These are phyloP conservation scores for Penicillium coffeae DNA, from an alignment of 495 filamentous ascomycete species.

Conservation along the genomic window DNA sequence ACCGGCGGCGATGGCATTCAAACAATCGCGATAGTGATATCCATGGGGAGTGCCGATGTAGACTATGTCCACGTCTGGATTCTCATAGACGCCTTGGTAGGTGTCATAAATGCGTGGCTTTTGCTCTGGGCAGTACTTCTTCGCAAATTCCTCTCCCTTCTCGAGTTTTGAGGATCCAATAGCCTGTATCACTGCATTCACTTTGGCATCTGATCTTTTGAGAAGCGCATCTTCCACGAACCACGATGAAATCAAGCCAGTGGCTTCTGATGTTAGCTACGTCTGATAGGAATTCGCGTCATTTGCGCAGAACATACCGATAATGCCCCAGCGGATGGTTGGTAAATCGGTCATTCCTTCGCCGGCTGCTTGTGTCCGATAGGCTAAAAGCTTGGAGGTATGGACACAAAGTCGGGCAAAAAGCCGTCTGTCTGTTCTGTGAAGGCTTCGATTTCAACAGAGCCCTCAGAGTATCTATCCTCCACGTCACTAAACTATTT, in stretches of 20 bases:
- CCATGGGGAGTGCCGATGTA: slow-evolving; percentile 44
- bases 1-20: slow-evolving; percentile 38
- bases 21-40: slow-evolving; percentile 35
- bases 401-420: neutral
- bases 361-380: neutral
- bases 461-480: too few species aligned
- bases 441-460: too few species aligned
- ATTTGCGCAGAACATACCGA: too few species aligned
- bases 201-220: slow-evolving; percentile 17
- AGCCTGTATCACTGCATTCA: slow-evolving; percentile 26
- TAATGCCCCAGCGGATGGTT: slow-evolving; percentile 15
- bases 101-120: slow-evolving; percentile 23
- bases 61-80: slow-evolving; percentile 39
- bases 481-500: too few species aligned
- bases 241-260: slow-evolving; percentile 25
- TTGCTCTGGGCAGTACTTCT: slow-evolving; percentile 10
- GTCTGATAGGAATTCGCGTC: neutral
- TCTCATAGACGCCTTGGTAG: slow-evolving; percentile 29
- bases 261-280: slow-evolving; percentile 4
- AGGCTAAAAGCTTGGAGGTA: neutral
- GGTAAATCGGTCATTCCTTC: slow-evolving; percentile 2
- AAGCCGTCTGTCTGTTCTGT: neutral
- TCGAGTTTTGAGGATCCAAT: slow-evolving; percentile 30
- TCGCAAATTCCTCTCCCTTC: slow-evolving; percentile 25
- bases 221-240: slow-evolving; percentile 26